phyloP scores from a whole-genome alignment of 2,329 filamentous ascomycete genomes.

The Botrytis tulipae region DNA sequence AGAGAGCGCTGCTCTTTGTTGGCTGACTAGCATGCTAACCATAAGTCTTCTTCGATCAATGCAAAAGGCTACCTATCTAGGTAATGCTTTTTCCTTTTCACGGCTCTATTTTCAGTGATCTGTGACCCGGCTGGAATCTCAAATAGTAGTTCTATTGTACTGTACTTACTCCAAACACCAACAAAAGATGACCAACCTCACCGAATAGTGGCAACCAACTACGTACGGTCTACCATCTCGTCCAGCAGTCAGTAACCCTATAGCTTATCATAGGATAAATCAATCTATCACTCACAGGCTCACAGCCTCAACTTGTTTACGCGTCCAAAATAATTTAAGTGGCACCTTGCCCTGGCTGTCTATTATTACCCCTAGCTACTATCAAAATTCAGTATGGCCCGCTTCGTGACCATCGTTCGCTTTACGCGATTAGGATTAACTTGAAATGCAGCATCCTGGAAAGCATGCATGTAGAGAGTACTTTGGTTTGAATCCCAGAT shows the following conservation, averaged over 20 bases:
- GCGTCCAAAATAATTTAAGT: slow-evolving; percentile 10
- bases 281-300: background rate
- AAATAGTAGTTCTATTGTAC: background rate
- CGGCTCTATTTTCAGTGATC: background rate
- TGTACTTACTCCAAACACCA: background rate
- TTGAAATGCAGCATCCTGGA: background rate
- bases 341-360: background rate
- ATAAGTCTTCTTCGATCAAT: background rate
- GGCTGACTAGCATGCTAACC: background rate
- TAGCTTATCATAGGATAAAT: background rate
- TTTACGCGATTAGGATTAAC: slow-evolving; percentile 7
- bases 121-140: background rate
- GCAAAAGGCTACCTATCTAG: background rate
- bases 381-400: background rate
- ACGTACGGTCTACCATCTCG: background rate
- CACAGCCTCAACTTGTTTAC: slow-evolving; percentile 9
- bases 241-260: background rate
- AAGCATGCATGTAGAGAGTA: background rate
- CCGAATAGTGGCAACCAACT: slow-evolving; percentile 1
- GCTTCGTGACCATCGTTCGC: background rate
- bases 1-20: background rate
- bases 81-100: background rate
- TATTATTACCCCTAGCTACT: slow-evolving; percentile 11
- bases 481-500: background rate
- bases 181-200: background rate